Conservation (phyloP, 2,329 filamentous ascomycete species). For the Aspergillus brasiliensis region DNA sequence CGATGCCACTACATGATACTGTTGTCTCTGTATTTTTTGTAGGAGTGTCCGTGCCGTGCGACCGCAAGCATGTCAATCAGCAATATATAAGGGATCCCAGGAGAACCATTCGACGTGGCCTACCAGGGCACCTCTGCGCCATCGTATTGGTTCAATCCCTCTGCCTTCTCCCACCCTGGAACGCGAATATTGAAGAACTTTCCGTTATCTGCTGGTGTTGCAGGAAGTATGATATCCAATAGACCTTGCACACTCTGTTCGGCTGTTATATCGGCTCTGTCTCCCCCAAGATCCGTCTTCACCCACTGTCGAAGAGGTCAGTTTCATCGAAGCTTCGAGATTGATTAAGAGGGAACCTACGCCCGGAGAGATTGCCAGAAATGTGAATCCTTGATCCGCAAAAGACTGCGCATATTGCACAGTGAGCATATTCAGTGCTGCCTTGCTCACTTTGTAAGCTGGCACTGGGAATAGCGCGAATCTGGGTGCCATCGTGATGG, state of each 20-base stretch:
- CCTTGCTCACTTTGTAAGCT: slow-evolving; percentile 51
- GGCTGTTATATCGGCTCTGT: slow-evolving; percentile 41
- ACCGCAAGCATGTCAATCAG: too few species aligned
- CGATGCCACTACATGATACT: too few species aligned
- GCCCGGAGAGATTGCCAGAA: slow-evolving; percentile 48
- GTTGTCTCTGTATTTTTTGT: too few species aligned
- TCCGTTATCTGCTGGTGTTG: slow-evolving; percentile 42
- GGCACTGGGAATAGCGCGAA: slow-evolving; percentile 31
- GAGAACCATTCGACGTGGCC: too few species aligned
- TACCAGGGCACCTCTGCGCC: background rate
- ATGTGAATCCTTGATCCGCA: slow-evolving; percentile 44
- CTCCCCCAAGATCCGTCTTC: slow-evolving; percentile 44
- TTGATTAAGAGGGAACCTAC: slow-evolving; percentile 31
- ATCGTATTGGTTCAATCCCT: background rate
- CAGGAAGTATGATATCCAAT: slow-evolving; percentile 48
- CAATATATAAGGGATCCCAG: too few species aligned
- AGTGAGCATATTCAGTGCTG: slow-evolving; percentile 52
- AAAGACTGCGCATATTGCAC: slow-evolving; percentile 36
- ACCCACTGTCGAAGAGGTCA: slow-evolving; percentile 39
- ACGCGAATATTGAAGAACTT: slow-evolving; percentile 49
- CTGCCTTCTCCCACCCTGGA: slow-evolving; percentile 29
- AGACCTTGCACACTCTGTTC: slow-evolving; percentile 37
- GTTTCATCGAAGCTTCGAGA: background rate
- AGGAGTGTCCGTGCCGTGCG: too few species aligned
- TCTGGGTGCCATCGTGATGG: slow-evolving; percentile 31